Conservation (phyloP, 306 rosid species). For the Echinosophora koreensis region DNA sequence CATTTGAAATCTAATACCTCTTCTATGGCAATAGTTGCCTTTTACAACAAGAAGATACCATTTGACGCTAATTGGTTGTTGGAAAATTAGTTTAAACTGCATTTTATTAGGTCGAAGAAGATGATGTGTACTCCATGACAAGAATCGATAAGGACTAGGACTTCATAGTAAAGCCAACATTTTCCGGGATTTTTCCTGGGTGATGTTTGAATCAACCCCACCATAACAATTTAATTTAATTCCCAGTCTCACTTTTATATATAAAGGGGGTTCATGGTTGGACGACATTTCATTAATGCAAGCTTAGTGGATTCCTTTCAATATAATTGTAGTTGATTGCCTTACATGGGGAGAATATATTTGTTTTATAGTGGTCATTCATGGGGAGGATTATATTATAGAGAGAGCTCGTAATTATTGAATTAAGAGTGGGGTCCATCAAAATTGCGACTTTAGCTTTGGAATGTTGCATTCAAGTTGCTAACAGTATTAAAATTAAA, state of each 20-base stretch:
- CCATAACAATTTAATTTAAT: conserved; percentile 36
- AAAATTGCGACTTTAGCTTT: conserved; percentile 56
- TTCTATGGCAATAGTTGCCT: conserved; percentile 30
- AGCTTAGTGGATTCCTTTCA: conserved; percentile 59
- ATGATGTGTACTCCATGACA: conserved; percentile 59
- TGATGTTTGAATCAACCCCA: conserved; percentile 49
- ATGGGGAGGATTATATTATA: conserved; percentile 43
- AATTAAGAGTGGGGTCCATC: conserved; percentile 52
- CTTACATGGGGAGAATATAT: conserved; percentile 41
- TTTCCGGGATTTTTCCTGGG: conserved; percentile 50
- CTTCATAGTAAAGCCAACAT: conserved; percentile 47
- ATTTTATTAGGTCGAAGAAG: conserved; percentile 26
- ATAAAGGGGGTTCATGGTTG: conserved; percentile 48
- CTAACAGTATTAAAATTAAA: conserved; percentile 40
- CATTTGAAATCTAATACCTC: conserved; percentile 9
- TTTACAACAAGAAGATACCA: conserved; percentile 1
- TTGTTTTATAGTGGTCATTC: conserved; percentile 45
- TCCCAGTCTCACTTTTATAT: conserved; percentile 27
- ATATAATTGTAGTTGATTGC: conserved; percentile 39
- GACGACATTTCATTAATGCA: conserved; percentile 59
- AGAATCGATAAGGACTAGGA: conserved; percentile 30
- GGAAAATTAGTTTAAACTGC: conserved; percentile 50
- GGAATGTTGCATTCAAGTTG: conserved; percentile 56
- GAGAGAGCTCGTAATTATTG: conserved; percentile 54
- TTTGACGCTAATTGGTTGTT: conserved; percentile 17